A percentile compares a stretch with the other conserved stretches of the same genome.
Evolutionary conservation across 352 stramenopile genomes (phyloP).

Genomic region (Phytophthora pistaciae): DNA sequence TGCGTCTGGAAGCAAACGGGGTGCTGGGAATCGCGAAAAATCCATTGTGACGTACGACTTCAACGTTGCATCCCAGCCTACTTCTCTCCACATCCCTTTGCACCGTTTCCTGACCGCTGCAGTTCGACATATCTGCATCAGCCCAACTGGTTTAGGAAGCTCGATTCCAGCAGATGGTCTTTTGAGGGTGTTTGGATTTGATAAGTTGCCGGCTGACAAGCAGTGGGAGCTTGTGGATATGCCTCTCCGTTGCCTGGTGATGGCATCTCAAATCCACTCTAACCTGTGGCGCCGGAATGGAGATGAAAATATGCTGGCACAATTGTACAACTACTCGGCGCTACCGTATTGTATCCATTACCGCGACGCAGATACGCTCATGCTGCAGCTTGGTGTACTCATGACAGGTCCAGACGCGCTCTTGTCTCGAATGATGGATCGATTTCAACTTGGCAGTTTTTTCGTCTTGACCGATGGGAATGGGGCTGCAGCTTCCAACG

Average conservation of each 20-base stretch:
- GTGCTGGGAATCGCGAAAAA: slow-evolving; percentile 24
- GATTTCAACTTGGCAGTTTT: slow-evolving; percentile 78
- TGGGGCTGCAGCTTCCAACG: slow-evolving; percentile 18
- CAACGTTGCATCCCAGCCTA: slow-evolving; percentile 65
- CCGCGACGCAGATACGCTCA: slow-evolving; percentile 81
- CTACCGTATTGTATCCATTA: slow-evolving; percentile 90
- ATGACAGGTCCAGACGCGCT: slow-evolving; percentile 73
- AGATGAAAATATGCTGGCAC: slow-evolving; percentile 91
- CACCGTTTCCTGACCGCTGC: slow-evolving; percentile 84
- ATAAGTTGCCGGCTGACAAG: slow-evolving; percentile 51
- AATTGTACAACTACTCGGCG: slow-evolving; percentile 92
- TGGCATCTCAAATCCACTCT: slow-evolving; percentile 90
- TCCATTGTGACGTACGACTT: slow-evolving; percentile 64
- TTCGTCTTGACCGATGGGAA: slow-evolving; percentile 47
- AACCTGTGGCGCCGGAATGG: slow-evolving; percentile 89
- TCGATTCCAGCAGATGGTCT: slow-evolving; percentile 58
- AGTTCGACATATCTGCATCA: slow-evolving; percentile 74
- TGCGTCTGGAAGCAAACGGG: slow-evolving; percentile 19
- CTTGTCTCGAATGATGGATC: slow-evolving; percentile 77
- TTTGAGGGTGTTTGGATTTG: slow-evolving; percentile 66
- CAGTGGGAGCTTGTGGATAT: slow-evolving; percentile 79
- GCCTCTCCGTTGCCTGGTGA: slow-evolving; percentile 83
- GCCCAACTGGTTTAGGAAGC: slow-evolving; percentile 59
- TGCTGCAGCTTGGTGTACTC: slow-evolving; percentile 79
- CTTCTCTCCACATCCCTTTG: slow-evolving; percentile 84